These are phyloP conservation scores for Urostyla sp. DNA, from an alignment of 73 alveolate genomes.

Conservation along the genomic window DNA sequence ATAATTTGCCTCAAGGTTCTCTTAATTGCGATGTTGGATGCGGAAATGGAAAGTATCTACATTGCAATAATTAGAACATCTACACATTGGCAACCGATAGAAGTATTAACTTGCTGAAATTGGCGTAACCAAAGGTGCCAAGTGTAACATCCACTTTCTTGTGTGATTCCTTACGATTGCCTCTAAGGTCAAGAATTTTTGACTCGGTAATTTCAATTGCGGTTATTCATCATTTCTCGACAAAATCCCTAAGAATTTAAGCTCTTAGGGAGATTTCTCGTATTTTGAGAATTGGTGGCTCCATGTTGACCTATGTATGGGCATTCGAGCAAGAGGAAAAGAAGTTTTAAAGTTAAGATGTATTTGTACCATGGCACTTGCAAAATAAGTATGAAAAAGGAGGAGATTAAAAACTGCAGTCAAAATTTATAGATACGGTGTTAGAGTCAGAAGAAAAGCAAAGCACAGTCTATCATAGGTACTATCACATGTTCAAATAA, in stretches of 20 bases:
- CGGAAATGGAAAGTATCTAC: conserved; percentile 99
- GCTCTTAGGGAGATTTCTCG: conserved; percentile 93
- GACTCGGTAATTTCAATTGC: conserved; percentile 98
- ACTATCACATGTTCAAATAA: conserved; percentile 97
- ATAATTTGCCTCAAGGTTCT: conserved; percentile 91
- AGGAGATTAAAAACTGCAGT: conserved; percentile 8
- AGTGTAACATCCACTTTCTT: conserved; percentile 80
- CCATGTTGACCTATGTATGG: conserved; percentile 95
- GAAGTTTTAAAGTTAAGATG: conserved; percentile 93
- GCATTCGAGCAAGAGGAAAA: conserved; percentile 97
- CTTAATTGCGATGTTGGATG: conserved; percentile 97
- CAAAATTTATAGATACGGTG: conserved; percentile 60
- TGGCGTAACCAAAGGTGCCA: conserved; percentile 88
- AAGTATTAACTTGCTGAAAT: conserved; percentile 87
- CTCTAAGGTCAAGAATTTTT: conserved; percentile 81
- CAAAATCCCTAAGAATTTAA: conserved; percentile 85
- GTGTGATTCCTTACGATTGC: conserved; percentile 93
- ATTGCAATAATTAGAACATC: conserved; percentile 76
- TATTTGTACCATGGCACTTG: conserved; percentile 98
- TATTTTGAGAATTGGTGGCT: conserved; percentile 85
- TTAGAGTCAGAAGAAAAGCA: conserved; percentile 83
- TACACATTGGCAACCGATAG: conserved; percentile 95
- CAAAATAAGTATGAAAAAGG: conserved; percentile 91
- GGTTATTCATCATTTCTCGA: conserved; percentile 98
- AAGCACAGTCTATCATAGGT: conserved; percentile 94